Base-by-base conservation (phyloP, 352 stramenopile species). In the Globisporangium viniferum region DNA sequence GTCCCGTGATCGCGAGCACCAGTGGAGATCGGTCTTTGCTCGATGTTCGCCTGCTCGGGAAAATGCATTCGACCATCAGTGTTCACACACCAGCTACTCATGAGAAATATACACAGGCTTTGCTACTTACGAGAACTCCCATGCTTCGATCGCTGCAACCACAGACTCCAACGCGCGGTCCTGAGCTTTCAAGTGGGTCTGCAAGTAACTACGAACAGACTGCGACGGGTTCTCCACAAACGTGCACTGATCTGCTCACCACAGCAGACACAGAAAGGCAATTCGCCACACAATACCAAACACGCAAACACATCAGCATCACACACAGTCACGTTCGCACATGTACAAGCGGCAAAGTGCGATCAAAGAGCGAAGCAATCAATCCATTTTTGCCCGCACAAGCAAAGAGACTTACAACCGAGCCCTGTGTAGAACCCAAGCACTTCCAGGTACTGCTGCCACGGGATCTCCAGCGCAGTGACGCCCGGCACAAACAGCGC, bases 1-100 rank as follows among this genome's bases (percentile, higher is more conserved):
- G 92, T 7, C 91, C 91, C 12, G 89, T 97, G 64, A 97, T 84
- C 14, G 91, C 91, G 59, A 97, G 66, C 54, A 97, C 91, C 12
- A 97, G 73, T n/a, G 91, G 91, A 31, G 79, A 73, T 7, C 81
- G 81, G 57, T 93, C 83, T 56, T 85, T 90, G 14, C 61, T 79
- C 7, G 80, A 88, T 39, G 73, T 73, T 35, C 80, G 77, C 35
- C 80, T 92, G 71, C 3, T 15, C 20, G 29, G 27, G 2, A 0
- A 61, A 41, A 14, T n/a, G 14, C 15, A 61, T 24, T 51, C 44
- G 7, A 7, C 20, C 20, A 22, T 51, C 49, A 56, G 49, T 20
- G 46, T 61, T 24, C 3, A 59, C 24, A 33, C 27, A 59, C 3
- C 31, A 59, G 12, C 29, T 29, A 59, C 9, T 59, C 27, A 41